Percentiles rank a stretch among this genome's conserved stretches.
Evolutionary conservation across 192 early-diverging fungal species (phyloP).

Genomic region (Gonapodya sp.): DNA sequence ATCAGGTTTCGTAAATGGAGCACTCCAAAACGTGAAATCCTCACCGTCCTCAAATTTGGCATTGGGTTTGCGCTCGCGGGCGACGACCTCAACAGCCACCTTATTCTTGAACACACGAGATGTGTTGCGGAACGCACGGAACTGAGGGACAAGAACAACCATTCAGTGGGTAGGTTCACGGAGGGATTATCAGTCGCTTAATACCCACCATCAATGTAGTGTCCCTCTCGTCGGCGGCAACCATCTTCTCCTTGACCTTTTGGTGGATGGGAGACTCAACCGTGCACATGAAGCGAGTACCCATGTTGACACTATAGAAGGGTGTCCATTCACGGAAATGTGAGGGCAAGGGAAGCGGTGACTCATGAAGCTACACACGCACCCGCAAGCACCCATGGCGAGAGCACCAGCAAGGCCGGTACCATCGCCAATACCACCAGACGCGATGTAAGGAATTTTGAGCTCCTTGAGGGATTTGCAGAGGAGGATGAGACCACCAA

Average conservation of each 20-base stretch:
- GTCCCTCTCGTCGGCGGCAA: constrained; percentile 50
- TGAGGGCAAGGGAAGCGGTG: not conserved
- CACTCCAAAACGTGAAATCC: not conserved
- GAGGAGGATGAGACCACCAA: constrained; percentile 59
- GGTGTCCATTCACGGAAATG: too few relatives aligned
- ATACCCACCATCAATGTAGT: constrained; percentile 22
- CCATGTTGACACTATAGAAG: constrained; percentile 60
- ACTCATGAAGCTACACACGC: not conserved
- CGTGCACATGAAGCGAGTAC: constrained; percentile 80
- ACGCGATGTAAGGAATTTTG: constrained; percentile 64
- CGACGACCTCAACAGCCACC: constrained; percentile 57
- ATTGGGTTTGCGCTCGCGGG: constrained; percentile 52
- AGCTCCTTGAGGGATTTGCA: constrained; percentile 59
- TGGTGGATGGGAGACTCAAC: constrained; percentile 61
- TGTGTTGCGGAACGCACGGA: constrained; percentile 67
- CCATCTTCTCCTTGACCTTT: constrained; percentile 66
- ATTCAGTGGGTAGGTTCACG: too few relatives aligned
- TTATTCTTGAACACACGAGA: constrained; percentile 66
- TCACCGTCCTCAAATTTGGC: constrained; percentile 51
- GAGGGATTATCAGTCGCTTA: not conserved
- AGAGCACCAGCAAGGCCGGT: constrained; percentile 59
- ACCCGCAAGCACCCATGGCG: constrained; percentile 35
- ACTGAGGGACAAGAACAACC: too few relatives aligned
- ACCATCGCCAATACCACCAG: constrained; percentile 69
- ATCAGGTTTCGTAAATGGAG: too few relatives aligned